phyloP scores from a whole-genome alignment of 805 yeast genomes.

The Sugiyamaella lignohabitans region DNA sequence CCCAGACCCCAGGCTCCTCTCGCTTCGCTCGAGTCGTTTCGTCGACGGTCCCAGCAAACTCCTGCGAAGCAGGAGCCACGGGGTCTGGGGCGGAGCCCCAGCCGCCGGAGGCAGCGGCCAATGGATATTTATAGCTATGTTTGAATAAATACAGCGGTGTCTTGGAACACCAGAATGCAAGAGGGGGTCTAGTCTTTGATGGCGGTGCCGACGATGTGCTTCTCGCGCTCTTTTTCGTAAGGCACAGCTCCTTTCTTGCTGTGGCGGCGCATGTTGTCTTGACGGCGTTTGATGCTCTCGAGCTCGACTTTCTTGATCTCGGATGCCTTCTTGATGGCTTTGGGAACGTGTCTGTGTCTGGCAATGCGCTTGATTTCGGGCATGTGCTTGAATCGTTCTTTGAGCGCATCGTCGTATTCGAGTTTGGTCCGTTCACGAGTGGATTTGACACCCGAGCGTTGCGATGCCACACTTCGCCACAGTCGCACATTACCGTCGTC shows the following conservation, averaged over 20 bases:
- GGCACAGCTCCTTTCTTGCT: conserved; percentile 44
- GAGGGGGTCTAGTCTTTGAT: conserved; percentile 31
- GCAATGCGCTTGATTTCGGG: conserved; percentile 89
- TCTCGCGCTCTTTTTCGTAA: conserved; percentile 63
- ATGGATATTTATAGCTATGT: too few relatives aligned
- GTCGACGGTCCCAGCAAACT: not conserved
- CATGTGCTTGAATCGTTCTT: conserved; percentile 90
- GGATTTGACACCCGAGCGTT: conserved; percentile 74
- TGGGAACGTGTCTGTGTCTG: conserved; percentile 89
- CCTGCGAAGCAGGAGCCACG: not conserved
- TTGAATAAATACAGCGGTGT: too few relatives aligned
- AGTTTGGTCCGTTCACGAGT: conserved; percentile 72
- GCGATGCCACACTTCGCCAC: conserved; percentile 88
- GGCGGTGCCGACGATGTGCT: conserved; percentile 80
- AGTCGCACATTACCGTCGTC: conserved; percentile 94
- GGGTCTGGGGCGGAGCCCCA: not conserved
- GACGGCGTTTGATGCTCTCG: conserved; percentile 68
- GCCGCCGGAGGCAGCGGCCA: not conserved
- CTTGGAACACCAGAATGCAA: too few relatives aligned
- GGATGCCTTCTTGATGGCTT: conserved; percentile 77
- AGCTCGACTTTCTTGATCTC: conserved; percentile 77
- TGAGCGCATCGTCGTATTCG: conserved; percentile 86
- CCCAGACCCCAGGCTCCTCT: not conserved
- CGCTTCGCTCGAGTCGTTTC: not conserved
- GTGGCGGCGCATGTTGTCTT: conserved; percentile 75